Conservation (phyloP, 129 eudicot genomes). For the Ambrosia artemisiifolia region DNA sequence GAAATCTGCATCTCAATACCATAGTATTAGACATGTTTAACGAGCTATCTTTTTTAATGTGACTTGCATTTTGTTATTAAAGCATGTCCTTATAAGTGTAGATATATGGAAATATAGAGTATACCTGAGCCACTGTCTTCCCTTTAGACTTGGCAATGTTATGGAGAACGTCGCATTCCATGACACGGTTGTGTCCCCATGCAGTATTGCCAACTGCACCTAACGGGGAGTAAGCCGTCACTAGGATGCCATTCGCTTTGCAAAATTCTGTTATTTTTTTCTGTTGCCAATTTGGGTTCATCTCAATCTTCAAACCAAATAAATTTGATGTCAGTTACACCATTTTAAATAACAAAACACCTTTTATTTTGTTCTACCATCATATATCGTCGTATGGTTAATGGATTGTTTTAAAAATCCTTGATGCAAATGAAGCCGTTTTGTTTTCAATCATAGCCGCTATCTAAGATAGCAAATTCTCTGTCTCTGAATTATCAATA, state of each 20-base stretch:
- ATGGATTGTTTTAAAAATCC: too few relatives aligned
- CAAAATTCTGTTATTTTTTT: constrained; percentile 23
- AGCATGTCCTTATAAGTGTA: constrained; percentile 45
- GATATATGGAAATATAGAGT: constrained; percentile 21
- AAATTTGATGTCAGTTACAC: neutral
- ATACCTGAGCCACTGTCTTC: constrained; percentile 43
- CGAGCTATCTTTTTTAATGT: too few relatives aligned
- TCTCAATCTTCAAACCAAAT: constrained; percentile 37
- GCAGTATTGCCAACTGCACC: constrained; percentile 34
- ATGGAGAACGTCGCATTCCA: neutral
- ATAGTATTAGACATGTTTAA: constrained; percentile 20
- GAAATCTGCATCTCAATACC: constrained; percentile 20
- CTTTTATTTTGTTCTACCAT: neutral
- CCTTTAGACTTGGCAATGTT: neutral
- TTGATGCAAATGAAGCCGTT: too few relatives aligned
- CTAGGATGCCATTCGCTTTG: constrained; percentile 17
- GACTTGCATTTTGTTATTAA: constrained; percentile 42
- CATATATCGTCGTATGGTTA: neutral
- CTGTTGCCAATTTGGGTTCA: constrained; percentile 53
- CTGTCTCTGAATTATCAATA: neutral
- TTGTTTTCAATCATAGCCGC: too few relatives aligned
- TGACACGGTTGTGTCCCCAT: constrained; percentile 41
- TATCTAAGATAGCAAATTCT: too few relatives aligned
- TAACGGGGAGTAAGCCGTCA: constrained; percentile 44
- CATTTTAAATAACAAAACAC: too few relatives aligned